phyloP scores from a whole-genome alignment of 2,329 filamentous ascomycete species.

The Neocucurbitaria cava region DNA sequence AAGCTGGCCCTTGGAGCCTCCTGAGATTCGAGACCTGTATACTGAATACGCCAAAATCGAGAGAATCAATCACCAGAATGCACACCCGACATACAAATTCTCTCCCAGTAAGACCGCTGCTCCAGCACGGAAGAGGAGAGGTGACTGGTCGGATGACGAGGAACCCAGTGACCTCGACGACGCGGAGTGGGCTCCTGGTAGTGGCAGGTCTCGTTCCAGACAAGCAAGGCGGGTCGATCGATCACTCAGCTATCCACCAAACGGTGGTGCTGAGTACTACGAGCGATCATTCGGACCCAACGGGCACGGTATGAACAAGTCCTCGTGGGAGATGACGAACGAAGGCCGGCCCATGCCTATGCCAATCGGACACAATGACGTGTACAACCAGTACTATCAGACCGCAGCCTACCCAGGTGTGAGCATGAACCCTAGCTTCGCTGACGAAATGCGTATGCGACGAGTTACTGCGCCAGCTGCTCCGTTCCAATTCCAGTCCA shows the following conservation, averaged over 20 bases:
- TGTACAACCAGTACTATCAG: conserved; percentile 61
- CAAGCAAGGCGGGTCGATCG: conserved; percentile 33
- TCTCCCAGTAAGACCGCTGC: conserved; percentile 74
- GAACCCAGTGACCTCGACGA: conserved; percentile 53
- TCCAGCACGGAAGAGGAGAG: conserved; percentile 58
- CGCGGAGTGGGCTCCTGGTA: conserved; percentile 46
- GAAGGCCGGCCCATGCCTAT: conserved; percentile 56
- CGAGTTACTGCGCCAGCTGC: conserved; percentile 44
- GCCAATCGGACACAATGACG: conserved; percentile 51
- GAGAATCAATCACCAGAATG: conserved; percentile 80
- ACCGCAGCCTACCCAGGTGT: conserved; percentile 54
- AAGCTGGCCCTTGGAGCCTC: conserved; percentile 83
- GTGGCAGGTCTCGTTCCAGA: conserved; percentile 28
- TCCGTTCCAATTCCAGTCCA: conserved; percentile 39
- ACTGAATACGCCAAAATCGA: conserved; percentile 81
- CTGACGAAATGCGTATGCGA: conserved; percentile 52
- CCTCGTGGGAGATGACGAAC: conserved; percentile 61
- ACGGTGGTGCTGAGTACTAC: conserved; percentile 32
- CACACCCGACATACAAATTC: conserved; percentile 94
- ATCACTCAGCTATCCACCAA: conserved; percentile 33
- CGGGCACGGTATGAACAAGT: conserved; percentile 49
- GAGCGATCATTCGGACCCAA: conserved; percentile 38
- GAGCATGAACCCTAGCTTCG: conserved; percentile 28
- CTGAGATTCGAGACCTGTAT: conserved; percentile 76
- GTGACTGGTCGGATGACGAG: conserved; percentile 47